A percentile compares a stretch with the other conserved stretches of the same genome.
These are phyloP conservation scores for Bacidia gigantensis DNA, from an alignment of 495 filamentous ascomycete genomes.

Conservation along the genomic window DNA sequence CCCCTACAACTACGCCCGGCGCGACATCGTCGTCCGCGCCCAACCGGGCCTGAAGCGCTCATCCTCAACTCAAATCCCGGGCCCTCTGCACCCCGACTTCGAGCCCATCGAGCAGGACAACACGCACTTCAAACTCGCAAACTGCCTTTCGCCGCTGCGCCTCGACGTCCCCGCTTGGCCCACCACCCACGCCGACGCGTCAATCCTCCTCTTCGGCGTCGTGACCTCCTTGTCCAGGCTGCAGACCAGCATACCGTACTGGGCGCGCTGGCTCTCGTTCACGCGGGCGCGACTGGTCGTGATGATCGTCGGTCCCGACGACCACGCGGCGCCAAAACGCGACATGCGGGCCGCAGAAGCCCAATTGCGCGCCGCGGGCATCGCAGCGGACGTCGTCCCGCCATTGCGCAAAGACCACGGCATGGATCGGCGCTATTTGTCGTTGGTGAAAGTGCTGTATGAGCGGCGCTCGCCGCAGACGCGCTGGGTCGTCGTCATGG, in stretches of 20 bases:
- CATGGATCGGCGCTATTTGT: constrained; percentile 43
- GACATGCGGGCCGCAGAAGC: constrained; percentile 18
- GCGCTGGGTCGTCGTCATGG: constrained; percentile 47
- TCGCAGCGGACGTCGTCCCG: constrained; percentile 39
- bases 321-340: constrained; percentile 22
- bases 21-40: constrained; percentile 25
- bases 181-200: constrained; percentile 29
- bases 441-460: constrained; percentile 39
- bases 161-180: constrained; percentile 25
- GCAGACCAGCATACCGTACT: constrained; percentile 39
- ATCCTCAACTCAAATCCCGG: constrained; percentile 22
- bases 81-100: constrained; percentile 21
- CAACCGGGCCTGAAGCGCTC: constrained; percentile 1
- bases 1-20: constrained; percentile 27
- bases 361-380: constrained; percentile 30
- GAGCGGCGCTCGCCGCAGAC: constrained; percentile 33
- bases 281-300: constrained; percentile 42
- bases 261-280: constrained; percentile 48
- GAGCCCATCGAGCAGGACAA: constrained; percentile 15
- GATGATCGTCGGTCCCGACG: constrained; percentile 37
- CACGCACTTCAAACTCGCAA: constrained; percentile 4
- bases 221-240: constrained; percentile 44
- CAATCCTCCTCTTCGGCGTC: constrained; percentile 46
- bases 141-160: constrained; percentile 20
- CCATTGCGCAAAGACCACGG: constrained; percentile 33